A percentile compares a stretch with the other conserved stretches of the same genome.
Evolutionary conservation across 2,329 filamentous ascomycete genomes (phyloP).

Genomic region (Tolypocladium tundrense): DNA sequence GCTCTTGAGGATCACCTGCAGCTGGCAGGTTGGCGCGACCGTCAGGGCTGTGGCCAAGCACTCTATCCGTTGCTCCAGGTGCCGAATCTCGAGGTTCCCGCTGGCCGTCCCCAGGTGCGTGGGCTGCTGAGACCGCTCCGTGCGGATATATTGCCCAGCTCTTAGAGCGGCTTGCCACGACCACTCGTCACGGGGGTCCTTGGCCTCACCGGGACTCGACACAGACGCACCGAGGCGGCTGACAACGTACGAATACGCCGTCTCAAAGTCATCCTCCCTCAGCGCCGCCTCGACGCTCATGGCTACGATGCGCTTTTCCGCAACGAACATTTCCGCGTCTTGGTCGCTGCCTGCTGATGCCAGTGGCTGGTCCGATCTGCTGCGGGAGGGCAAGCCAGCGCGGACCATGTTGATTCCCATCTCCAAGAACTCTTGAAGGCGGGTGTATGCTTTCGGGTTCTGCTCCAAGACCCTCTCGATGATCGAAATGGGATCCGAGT

Average conservation of each 20-base stretch:
- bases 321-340: conserved; percentile 23
- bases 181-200: conserved; percentile 44
- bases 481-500: conserved; percentile 63
- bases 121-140: conserved; percentile 39
- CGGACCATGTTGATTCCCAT: conserved; percentile 59
- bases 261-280: conserved; percentile 72
- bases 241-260: conserved; percentile 73
- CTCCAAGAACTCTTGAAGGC: conserved; percentile 60
- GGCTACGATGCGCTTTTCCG: conserved; percentile 59
- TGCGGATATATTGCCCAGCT: conserved; percentile 63
- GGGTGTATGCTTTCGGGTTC: conserved; percentile 63
- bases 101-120: conserved; percentile 51
- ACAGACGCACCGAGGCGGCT: conserved; percentile 45
- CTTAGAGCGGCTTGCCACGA: conserved; percentile 72
- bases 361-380: neutral
- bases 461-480: conserved; percentile 66
- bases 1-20: conserved; percentile 65
- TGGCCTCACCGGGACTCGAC: neutral
- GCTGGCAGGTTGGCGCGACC: conserved; percentile 57
- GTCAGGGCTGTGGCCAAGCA: conserved; percentile 66
- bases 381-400: conserved; percentile 34
- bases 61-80: conserved; percentile 73
- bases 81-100: conserved; percentile 53
- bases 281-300: conserved; percentile 75
- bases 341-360: conserved; percentile 11